Base-by-base conservation (phyloP, 2,329 filamentous ascomycete genomes). In the Ophiostoma himal-ulmi region DNA sequence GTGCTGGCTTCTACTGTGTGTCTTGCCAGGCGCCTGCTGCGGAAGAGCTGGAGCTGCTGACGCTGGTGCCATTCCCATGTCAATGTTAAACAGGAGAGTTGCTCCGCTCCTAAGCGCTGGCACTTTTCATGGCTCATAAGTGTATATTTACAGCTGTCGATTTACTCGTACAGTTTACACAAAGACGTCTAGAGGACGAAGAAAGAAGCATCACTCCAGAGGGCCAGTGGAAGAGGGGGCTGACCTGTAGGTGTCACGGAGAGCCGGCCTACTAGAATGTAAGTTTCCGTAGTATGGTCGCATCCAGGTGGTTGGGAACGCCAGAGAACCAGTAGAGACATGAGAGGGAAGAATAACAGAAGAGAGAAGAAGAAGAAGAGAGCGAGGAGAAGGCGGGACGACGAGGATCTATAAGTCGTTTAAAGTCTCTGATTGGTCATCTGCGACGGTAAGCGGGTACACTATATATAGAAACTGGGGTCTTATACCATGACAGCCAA, bases 381-480 rank as follows among this genome's bases (percentile, higher is more conserved):
- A 62, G 36, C 22, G 20, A 41, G 20, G 36, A 22, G 34, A 39
- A 17, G 60, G 17, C 17, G 60, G 20, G 60, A 64, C 17, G 30
- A 36, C 4, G 60, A 39, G 30, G 48, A n/a, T 22, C 39, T 57
- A 20, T 36, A 64, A 37, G 60, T 36, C 36, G n/a, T 5, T 5
- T 26, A 57, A 22, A 6, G 10, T 2, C 26, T 22, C 7, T 65
- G 34, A 65, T 65, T 65, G 62, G 62, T 20, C 62, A 65, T 20
- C 5, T 26, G 1, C 5, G 62, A 17, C 64, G 65, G 60, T 52
- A 41, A 68, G 65, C 60, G 36, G 62, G 36, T 22, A 22, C 34
- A 11, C 72, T 70, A 73, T 71, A 70, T 68, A 48, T 73, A 73
- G 72, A 70, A 57, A 30, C 30, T n/a, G n/a, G 48, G 60, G 22